Percentiles rank a stretch among this genome's conserved stretches.
Evolutionary conservation across 176 grass and related monocot species (phyloP).

Genomic region (Hsuehochloa calcarea): DNA sequence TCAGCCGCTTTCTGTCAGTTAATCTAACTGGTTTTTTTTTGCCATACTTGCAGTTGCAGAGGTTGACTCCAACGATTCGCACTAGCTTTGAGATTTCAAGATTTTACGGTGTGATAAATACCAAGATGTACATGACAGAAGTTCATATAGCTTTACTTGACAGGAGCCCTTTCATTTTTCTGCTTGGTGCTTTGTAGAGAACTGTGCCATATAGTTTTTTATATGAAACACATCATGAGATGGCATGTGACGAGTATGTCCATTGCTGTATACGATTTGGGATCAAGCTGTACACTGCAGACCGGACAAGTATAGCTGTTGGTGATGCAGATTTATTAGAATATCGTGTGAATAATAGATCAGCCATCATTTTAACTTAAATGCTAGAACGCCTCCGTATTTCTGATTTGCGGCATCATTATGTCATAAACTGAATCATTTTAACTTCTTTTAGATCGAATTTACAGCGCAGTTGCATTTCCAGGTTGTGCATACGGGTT

Average conservation of each 20-base stretch:
- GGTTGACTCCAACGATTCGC: background rate
- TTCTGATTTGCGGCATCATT: background rate
- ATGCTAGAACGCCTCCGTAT: background rate
- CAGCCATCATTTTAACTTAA: background rate
- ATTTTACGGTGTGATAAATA: background rate
- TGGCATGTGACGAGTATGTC: background rate
- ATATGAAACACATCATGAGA: background rate
- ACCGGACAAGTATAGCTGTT: background rate
- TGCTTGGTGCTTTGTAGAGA: background rate
- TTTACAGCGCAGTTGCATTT: background rate
- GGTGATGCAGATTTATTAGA: background rate
- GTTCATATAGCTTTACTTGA: background rate
- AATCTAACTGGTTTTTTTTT: background rate
- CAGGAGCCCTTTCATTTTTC: background rate
- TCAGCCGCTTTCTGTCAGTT: no score
- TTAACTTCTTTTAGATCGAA: background rate
- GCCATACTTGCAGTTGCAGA: background rate
- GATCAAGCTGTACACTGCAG: background rate
- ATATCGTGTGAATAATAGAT: background rate
- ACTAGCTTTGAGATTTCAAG: background rate
- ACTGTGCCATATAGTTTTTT: background rate
- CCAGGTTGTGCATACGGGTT: background rate
- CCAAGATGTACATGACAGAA: background rate
- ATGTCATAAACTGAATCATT: background rate
- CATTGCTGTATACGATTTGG: slow-evolving; percentile 3